Evolutionary conservation across 169 alveolate species (phyloP).

Genomic region (Plasmodium ovale): DNA sequence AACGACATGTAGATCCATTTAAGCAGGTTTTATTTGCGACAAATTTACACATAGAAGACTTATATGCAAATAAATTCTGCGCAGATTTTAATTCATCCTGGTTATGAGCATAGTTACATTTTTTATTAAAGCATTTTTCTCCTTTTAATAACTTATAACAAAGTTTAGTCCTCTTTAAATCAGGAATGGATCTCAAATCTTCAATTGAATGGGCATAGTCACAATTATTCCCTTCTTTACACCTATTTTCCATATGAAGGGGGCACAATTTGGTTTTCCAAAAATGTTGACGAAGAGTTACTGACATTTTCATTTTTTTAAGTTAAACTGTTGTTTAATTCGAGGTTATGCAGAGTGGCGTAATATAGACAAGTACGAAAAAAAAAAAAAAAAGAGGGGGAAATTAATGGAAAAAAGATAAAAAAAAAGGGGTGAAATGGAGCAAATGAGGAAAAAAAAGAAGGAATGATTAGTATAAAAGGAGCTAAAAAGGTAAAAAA

Average conservation of each 20-base stretch:
- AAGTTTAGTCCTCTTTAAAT: slow-evolving; percentile 80
- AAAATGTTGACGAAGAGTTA: slow-evolving; percentile 77
- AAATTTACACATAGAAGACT: slow-evolving; percentile 82
- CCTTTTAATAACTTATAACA: slow-evolving; percentile 80
- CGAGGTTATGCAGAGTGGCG: no score
- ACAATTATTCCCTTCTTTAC: slow-evolving; percentile 77
- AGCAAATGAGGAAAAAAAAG: slow-evolving; percentile 1
- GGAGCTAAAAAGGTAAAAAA: not conserved
- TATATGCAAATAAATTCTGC: slow-evolving; percentile 82
- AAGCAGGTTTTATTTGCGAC: slow-evolving; percentile 79
- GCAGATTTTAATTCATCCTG: slow-evolving; percentile 81
- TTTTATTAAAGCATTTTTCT: slow-evolving; percentile 59
- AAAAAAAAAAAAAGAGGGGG: not conserved
- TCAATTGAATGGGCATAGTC: slow-evolving; percentile 82
- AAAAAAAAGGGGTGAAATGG: not conserved
- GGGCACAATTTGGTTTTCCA: slow-evolving; percentile 77
- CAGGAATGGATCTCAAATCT: slow-evolving; percentile 81
- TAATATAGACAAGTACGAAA: slow-evolving; percentile 8
- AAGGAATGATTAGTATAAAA: not conserved
- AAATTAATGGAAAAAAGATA: no score
- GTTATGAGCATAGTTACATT: slow-evolving; percentile 84
- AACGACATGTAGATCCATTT: slow-evolving; percentile 83
- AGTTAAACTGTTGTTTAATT: no score
- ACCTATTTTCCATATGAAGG: slow-evolving; percentile 67
- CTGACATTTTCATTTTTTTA: slow-evolving; percentile 74